Base-by-base conservation (phyloP, 345 rosid genomes). In the Salix koriyanagi region DNA sequence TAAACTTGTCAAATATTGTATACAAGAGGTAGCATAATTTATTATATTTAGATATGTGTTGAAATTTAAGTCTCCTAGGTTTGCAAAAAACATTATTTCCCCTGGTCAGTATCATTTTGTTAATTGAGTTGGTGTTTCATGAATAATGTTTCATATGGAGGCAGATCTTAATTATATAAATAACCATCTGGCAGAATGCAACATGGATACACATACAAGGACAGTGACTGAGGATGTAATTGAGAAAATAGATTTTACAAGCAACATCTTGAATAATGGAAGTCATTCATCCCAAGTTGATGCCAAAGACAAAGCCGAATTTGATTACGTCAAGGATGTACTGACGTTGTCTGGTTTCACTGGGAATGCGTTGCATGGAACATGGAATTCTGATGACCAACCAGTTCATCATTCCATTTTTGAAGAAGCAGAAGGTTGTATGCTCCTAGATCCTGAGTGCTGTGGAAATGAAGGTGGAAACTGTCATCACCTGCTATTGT, bases 261-360 rank as follows among this genome's bases (percentile, higher is more conserved):
- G 80, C 50, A 74, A 62, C 37, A 61, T 62, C 25, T 16, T 34
- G 34, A 36, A 52, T 9, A 70, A 71, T 28, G 84, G 74, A 58
- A 37, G 70, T 16, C 64, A 79, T 4, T 66, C 77, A 3, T 77
- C 83, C 68, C 81, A 69, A 30, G 82, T 89, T 72, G 82, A 87
- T 71, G 81, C 72, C 64, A 87, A 87, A 70, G 92, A 88, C 78
- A 81, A 76, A 76, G 50, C 73, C 9, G 84, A 88, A 64, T 91
- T 87, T 65, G 84, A 86, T 79, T 91, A 87, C 41, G 98, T 94
- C 26, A 90, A 81, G 80, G 89, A 90, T 60, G 83, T 94, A 26
- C 85, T 92, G 42, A 87, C 86, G 69, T 82, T 94, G 67, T 90
- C 97, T 0, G 97, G 97, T 68, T 90, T 91, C 73, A 87, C 80